A percentile compares a stretch with the other conserved stretches of the same genome.
These are phyloP conservation scores for Geotrichum macrosporum DNA, from an alignment of 1,139 yeast genomes.

Conservation along the genomic window DNA sequence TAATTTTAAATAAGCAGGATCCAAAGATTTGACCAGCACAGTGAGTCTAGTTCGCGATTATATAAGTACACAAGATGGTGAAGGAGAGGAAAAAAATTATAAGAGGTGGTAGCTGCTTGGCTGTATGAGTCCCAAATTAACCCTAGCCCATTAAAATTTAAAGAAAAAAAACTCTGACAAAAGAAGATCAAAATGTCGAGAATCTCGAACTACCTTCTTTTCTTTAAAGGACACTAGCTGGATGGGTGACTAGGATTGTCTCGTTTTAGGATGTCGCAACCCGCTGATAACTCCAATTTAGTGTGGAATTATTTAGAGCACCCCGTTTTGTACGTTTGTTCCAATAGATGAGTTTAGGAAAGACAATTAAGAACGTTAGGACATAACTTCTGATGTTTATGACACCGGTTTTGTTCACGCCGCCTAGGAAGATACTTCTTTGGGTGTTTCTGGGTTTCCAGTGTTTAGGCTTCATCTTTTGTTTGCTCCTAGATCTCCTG, in stretches of 20 bases:
- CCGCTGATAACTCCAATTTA: constrained; percentile 1
- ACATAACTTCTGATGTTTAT: constrained; percentile 34
- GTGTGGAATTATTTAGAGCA: neutral
- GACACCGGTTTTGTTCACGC: constrained; percentile 38
- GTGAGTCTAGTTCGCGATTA: too few relatives aligned
- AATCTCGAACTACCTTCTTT: neutral
- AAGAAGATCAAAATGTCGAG: neutral
- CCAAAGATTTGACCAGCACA: neutral
- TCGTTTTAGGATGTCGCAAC: neutral
- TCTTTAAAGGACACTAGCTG: neutral
- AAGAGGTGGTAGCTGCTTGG: neutral
- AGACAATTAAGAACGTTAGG: constrained; percentile 14
- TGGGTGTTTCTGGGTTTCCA: constrained; percentile 29
- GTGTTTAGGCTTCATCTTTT: constrained; percentile 37
- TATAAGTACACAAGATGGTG: neutral
- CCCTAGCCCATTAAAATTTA: neutral
- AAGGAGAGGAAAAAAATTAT: neutral
- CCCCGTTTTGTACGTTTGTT: neutral
- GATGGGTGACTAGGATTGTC: neutral
- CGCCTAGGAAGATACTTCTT: constrained; percentile 39
- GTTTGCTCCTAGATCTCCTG: constrained; percentile 37
- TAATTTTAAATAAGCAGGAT: neutral
- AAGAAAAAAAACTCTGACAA: neutral
- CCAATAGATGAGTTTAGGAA: neutral
- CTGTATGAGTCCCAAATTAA: neutral